phyloP scores from a whole-genome alignment of 2,329 filamentous ascomycete genomes.

The Phialophora chinensis region DNA sequence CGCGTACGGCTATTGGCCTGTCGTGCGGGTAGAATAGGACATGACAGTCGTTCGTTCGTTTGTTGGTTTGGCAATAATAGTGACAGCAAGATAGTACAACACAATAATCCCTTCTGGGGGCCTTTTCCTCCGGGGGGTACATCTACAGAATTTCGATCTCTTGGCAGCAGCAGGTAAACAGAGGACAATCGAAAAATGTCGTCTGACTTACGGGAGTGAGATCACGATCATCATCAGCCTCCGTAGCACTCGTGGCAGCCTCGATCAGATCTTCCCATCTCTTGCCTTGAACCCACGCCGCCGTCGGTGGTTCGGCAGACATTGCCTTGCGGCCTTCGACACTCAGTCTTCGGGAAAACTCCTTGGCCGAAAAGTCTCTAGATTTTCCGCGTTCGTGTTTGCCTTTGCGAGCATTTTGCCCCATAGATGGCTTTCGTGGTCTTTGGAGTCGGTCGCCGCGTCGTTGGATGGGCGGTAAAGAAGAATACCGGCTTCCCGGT shows the following conservation, averaged over 20 bases:
- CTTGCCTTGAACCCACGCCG: conserved; percentile 76
- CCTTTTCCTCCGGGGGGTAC: conserved; percentile 32
- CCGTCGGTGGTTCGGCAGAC: conserved; percentile 81
- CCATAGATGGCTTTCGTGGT: conserved; percentile 84
- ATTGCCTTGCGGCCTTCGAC: conserved; percentile 80
- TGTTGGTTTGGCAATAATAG: conserved; percentile 37
- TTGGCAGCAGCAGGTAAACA: conserved; percentile 42
- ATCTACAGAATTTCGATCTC: conserved; percentile 42
- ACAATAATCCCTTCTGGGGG: conserved; percentile 31
- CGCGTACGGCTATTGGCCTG: conserved; percentile 22
- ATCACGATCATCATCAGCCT: conserved; percentile 84
- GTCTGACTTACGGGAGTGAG: conserved; percentile 76
- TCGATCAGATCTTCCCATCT: conserved; percentile 97
- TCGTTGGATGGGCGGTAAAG: conserved; percentile 80
- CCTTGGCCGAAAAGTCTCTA: conserved; percentile 62
- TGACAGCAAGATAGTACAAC: conserved; percentile 38
- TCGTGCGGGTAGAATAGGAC: conserved; percentile 32
- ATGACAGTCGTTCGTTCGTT: conserved; percentile 32
- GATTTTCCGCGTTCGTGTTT: conserved; percentile 78
- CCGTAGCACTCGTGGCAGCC: conserved; percentile 81
- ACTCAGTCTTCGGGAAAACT: conserved; percentile 73
- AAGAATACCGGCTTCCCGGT: conserved; percentile 85
- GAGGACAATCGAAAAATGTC: conserved; percentile 42
- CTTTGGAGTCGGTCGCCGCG: conserved; percentile 69
- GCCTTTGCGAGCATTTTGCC: conserved; percentile 74